Evolutionary conservation across 371 early-diverging fungal species (phyloP).

Genomic region (Haplosporangium sp.): DNA sequence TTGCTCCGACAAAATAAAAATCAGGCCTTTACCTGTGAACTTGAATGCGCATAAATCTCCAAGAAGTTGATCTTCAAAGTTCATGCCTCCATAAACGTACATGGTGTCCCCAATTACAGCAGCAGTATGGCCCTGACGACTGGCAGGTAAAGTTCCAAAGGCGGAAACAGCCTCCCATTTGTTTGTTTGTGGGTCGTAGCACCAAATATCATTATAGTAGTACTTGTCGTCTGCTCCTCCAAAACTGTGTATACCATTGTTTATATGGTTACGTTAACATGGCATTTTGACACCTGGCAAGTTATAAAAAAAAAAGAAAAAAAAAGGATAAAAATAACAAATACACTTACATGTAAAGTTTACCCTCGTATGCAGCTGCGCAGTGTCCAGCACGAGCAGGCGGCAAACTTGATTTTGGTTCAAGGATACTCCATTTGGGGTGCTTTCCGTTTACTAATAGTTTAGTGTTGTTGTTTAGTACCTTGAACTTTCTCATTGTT

Average conservation of each 20-base stretch:
- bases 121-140: conserved; percentile 75
- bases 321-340: not conserved
- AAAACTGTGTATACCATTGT: conserved; percentile 59
- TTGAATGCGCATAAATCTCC: conserved; percentile 82
- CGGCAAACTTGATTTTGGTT: conserved; percentile 64
- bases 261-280: not conserved
- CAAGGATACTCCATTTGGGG: conserved; percentile 66
- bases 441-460: conserved; percentile 53
- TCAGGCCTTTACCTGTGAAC: conserved; percentile 62
- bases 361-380: conserved; percentile 67
- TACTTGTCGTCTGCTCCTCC: conserved; percentile 79
- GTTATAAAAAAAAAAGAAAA: not conserved
- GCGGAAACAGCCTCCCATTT: conserved; percentile 72
- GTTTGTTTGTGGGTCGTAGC: conserved; percentile 67
- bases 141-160: conserved; percentile 73
- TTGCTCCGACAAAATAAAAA: too few relatives aligned
- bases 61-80: conserved; percentile 70
- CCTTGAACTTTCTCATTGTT: not conserved
- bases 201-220: conserved; percentile 83
- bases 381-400: conserved; percentile 71
- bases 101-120: conserved; percentile 77
- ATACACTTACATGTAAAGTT: conserved; percentile 66
- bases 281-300: too few relatives aligned
- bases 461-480: not conserved
- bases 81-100: conserved; percentile 81